Base-by-base conservation (phyloP, 176 grass and related monocot genomes). In the Puccinellia tenuiflora region DNA sequence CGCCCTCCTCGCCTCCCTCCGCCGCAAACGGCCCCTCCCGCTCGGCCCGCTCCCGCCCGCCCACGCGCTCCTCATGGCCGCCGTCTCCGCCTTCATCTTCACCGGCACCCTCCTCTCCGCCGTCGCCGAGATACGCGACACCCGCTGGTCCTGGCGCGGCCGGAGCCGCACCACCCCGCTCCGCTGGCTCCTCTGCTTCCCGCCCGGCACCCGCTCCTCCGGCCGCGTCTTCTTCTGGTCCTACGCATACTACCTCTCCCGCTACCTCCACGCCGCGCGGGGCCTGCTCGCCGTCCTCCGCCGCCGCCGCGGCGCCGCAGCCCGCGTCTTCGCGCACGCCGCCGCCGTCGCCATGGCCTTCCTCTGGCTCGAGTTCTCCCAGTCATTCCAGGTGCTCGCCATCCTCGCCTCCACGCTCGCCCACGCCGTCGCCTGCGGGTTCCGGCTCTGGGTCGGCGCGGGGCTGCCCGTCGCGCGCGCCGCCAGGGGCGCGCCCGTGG, bases 191-290 rank as follows among this genome's bases (percentile, higher is more conserved):
- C 84, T 99, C 43, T 96, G 96, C 61, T 99, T 99, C 77, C 96
- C 96, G 2, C 87, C 90, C 0, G 93, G 96, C 15, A 99, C 96
- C 7, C 91, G 91, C 35, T 80, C 93, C 3, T 90, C 91, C 0
- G 96, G 96, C 16, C 91, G 93, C 78, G 92, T 99, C 74, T 99
- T 99, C 93, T 99, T 99, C 91, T 98, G 96, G 96, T 95, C 92
- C 31, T 99, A 99, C 83, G 91, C 87, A 9, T 99, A 96, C 85
- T 99, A 96, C 89, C 92, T 99, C 72, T 96, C 96, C 60, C 88
- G 96, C 13, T 99, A 96, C 85, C 85, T 99, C 72, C 96, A 96
- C 87, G 91, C 92, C 52, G 79, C 81, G 7, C 79, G 93, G 9
- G 93, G 93, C 28, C 83, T 88, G 42, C 56, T 96, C 46, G 82